These are phyloP conservation scores for Jatropha podagrica DNA, from an alignment of 441 rosid genomes.

Conservation along the genomic window DNA sequence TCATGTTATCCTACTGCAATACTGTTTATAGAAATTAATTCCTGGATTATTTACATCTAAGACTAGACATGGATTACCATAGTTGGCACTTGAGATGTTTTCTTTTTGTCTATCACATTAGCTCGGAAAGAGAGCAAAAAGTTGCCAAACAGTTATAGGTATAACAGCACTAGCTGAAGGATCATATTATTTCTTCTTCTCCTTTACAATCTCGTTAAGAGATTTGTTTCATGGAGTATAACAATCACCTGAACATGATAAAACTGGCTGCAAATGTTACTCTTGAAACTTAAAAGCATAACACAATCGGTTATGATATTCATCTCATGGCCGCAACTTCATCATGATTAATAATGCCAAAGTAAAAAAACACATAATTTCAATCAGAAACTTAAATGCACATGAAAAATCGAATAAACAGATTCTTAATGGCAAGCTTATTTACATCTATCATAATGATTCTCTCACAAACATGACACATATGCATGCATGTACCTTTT, in stretches of 20 bases:
- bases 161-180: not conserved
- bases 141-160: not conserved
- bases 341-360: not conserved
- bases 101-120: not conserved
- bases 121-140: slow-evolving; percentile 2
- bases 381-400: not conserved
- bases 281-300: not conserved
- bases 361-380: not conserved
- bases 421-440: slow-evolving; percentile 2
- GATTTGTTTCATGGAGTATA: not conserved
- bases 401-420: not conserved
- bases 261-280: not conserved
- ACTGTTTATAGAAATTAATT: not conserved
- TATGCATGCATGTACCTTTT: not conserved
- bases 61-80: not conserved
- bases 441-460: not conserved
- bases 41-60: not conserved
- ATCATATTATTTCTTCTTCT: not conserved
- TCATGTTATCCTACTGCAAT: slow-evolving; percentile 5
- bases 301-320: not conserved
- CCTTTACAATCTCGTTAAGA: not conserved
- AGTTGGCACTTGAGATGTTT: not conserved
- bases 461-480: not conserved
- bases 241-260: not conserved
- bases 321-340: not conserved